Percentiles rank a stretch among this genome's conserved stretches.
Conservation (phyloP, 306 rosid genomes). For the Mucuna pruriens region DNA sequence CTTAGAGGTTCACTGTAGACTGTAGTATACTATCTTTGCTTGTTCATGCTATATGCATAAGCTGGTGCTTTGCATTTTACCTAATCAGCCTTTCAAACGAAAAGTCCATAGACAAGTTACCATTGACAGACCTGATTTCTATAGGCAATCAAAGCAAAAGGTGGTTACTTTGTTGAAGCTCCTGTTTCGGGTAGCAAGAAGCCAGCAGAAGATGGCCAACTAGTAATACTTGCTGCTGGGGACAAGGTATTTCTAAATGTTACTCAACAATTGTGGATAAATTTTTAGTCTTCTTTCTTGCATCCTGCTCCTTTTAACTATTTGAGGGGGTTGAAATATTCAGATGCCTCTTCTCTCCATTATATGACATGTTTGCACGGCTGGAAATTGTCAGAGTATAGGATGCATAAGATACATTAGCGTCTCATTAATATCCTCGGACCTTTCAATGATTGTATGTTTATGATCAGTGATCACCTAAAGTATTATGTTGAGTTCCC, state of each 20-base stretch:
- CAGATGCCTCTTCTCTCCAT: neutral
- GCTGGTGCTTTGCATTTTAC: constrained; percentile 16
- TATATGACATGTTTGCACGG: constrained; percentile 9
- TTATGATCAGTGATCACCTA: neutral
- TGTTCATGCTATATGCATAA: constrained; percentile 27
- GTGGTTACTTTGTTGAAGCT: constrained; percentile 79
- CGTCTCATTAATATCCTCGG: neutral
- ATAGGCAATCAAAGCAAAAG: constrained; percentile 69
- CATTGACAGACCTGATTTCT: constrained; percentile 37
- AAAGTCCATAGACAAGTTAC: constrained; percentile 19
- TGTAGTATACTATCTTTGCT: neutral
- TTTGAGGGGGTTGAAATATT: constrained; percentile 23
- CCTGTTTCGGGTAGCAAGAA: constrained; percentile 99
- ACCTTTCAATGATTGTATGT: neutral
- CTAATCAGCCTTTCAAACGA: neutral
- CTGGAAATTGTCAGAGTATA: constrained; percentile 3
- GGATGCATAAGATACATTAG: constrained; percentile 5
- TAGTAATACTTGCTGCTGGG: constrained; percentile 89
- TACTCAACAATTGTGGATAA: constrained; percentile 4
- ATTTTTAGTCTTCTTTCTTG: constrained; percentile 21
- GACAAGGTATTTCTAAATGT: constrained; percentile 55
- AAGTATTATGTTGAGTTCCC: neutral
- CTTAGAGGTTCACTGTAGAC: neutral
- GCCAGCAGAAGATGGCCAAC: constrained; percentile 98
- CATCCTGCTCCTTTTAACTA: constrained; percentile 4